Base-by-base conservation (phyloP, 768 basidiomycete species). In the Auriscalpium vulgare region DNA sequence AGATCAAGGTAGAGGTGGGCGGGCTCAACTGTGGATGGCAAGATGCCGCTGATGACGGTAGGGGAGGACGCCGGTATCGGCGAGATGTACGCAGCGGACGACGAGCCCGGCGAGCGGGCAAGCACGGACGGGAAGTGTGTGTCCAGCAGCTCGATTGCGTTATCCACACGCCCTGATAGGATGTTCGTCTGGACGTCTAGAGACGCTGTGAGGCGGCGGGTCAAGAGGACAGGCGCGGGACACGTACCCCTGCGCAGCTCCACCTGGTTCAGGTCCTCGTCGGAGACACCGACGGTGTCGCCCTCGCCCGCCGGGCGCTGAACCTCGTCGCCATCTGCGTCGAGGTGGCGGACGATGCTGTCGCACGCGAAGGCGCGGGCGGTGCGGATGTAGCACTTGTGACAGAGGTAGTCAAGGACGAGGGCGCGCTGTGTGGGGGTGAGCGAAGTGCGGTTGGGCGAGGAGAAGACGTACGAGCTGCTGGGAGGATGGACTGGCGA, bases 1-100 rank as follows among this genome's bases (percentile, higher is more conserved):
- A 97, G 83, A 66, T 97, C 94, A 58, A 97, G 78, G 16, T 75
- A 74, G 52, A 95, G 76, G 63, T 93, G 90, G 1, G 74, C 68
- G n/a, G 92, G 87, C 48, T 86, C 77, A 29, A 84, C 76, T 7
- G 91, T 86, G 1, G 81, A 85, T 3, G 82, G 71, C 23, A 80
- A 72, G 19, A 79, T 67, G 59, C 82, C 86, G 55, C 78, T 70
- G 45, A 78, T 68, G 37, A 66, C 67, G 23, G 62, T 72, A 40
- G 62, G 70, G 19, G 59, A 57, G 63, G 73, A 57, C 53, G 54
- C 54, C 45, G 35, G 47, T 14, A 48, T 40, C 16, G 45, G 19
- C 23, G 29, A 50, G 36, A 48, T 10, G 8, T 44, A 54, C 11
- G 37, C 9, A 46, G 10, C 37, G n/a, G 48, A 35, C 49, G 47